A percentile compares a stretch with the other conserved stretches of the same genome.
Conservation (phyloP, 1,139 yeast species). For the Nakaseomyces glabratus region DNA sequence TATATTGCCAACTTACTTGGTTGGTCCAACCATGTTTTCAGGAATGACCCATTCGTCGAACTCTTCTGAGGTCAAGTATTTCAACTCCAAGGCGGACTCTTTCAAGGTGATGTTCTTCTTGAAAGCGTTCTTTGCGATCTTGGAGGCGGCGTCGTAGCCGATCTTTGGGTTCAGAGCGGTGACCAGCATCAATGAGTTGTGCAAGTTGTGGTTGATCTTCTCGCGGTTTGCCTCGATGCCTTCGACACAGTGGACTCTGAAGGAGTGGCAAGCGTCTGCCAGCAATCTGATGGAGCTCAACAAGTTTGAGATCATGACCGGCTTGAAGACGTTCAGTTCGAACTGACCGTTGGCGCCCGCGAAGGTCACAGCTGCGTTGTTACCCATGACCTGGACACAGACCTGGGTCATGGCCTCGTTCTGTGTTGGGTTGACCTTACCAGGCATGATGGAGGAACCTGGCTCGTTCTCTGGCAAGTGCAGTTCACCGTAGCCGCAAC, state of each 20-base stretch:
- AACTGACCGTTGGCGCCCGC: constrained; percentile 99
- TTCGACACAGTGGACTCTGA: constrained; percentile 89
- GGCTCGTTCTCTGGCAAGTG: constrained; percentile 97
- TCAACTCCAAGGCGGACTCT: constrained; percentile 86
- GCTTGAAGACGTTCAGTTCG: constrained; percentile 96
- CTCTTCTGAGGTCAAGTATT: constrained; percentile 71
- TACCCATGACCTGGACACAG: constrained; percentile 95
- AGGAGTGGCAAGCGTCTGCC: constrained; percentile 82
- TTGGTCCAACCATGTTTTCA: constrained; percentile 96
- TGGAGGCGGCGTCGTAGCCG: constrained; percentile 94
- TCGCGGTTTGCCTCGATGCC: constrained; percentile 86
- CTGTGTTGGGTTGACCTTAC: constrained; percentile 98
- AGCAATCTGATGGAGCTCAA: constrained; percentile 77
- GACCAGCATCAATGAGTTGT: constrained; percentile 94
- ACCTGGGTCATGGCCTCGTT: constrained; percentile 98
- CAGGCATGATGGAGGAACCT: constrained; percentile 98
- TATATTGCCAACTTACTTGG: constrained; percentile 22
- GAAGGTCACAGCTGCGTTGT: constrained; percentile 87
- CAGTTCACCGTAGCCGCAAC: constrained; percentile 98
- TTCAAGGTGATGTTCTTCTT: constrained; percentile 93
- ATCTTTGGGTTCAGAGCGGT: constrained; percentile 98
- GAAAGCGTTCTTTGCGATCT: constrained; percentile 97
- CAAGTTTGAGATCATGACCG: constrained; percentile 85
- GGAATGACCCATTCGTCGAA: constrained; percentile 97
- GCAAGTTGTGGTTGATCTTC: constrained; percentile 76